Percentiles rank a stretch among this genome's conserved stretches.
phyloP scores from a whole-genome alignment of 495 filamentous ascomycete genomes.

The Aspergillus affinis region DNA sequence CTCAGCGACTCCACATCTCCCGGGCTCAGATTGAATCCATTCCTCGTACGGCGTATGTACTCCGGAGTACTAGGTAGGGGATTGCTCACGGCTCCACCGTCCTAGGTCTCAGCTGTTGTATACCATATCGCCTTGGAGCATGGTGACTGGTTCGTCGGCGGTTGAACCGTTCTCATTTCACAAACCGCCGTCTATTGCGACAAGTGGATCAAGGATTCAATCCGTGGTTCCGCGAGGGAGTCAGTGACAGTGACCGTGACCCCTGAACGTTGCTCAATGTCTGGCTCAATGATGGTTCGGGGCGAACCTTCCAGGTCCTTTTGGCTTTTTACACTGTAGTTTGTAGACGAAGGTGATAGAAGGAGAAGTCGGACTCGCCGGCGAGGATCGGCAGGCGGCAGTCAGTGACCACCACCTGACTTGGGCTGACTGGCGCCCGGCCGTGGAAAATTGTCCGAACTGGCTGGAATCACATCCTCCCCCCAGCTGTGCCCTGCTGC shows the following conservation, averaged over 20 bases:
- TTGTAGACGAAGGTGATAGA: no score
- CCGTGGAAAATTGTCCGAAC: conserved; percentile 18
- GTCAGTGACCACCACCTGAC: conserved; percentile 32
- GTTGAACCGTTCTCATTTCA: conserved; percentile 4
- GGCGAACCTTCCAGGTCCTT: conserved; percentile 17
- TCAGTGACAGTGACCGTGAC: no score
- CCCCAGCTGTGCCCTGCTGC: conserved; percentile 11
- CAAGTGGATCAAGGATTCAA: neutral
- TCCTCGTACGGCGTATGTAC: neutral
- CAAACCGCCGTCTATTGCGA: conserved; percentile 2
- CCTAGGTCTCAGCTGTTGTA: conserved; percentile 22
- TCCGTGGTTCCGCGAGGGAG: neutral
- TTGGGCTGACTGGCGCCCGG: conserved; percentile 10
- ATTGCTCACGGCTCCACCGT: conserved; percentile 12
- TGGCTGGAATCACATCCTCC: conserved; percentile 18
- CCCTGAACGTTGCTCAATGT: neutral
- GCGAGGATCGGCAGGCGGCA: conserved; percentile 8
- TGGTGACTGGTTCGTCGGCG: conserved; percentile 12
- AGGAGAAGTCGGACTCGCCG: conserved; percentile 26
- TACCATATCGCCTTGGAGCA: neutral
- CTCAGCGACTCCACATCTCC: conserved; percentile 22
- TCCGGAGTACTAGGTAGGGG: neutral
- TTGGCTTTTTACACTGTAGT: neutral
- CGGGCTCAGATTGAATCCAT: neutral
- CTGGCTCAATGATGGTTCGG: conserved; percentile 17